These are phyloP conservation scores for Rhinocladiella mackenziei DNA, from an alignment of 2,329 filamentous ascomycete species.

Conservation along the genomic window DNA sequence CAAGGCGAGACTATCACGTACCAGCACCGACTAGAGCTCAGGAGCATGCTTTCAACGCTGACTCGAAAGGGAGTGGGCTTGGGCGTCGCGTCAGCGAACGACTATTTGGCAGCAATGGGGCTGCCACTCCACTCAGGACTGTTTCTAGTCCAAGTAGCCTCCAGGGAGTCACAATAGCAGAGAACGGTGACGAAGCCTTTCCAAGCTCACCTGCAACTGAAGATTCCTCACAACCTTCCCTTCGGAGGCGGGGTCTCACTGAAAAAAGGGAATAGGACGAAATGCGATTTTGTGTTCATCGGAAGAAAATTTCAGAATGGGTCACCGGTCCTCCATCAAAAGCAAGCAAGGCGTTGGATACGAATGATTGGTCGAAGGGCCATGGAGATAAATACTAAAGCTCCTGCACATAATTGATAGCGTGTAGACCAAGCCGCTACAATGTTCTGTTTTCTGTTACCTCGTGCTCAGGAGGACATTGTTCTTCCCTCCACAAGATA, in stretches of 20 bases:
- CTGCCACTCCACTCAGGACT: slow-evolving; percentile 11
- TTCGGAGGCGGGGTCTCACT: slow-evolving; percentile 8
- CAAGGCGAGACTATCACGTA: slow-evolving; percentile 52
- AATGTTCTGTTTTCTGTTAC: too few species aligned
- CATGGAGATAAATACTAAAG: too few species aligned
- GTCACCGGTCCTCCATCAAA: too few species aligned
- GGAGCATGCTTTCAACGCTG: slow-evolving; percentile 23
- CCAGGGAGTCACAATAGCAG: slow-evolving; percentile 6
- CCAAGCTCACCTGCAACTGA: slow-evolving; percentile 1
- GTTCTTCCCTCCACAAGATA: too few species aligned
- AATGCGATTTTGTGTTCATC: too few species aligned
- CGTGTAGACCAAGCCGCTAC: too few species aligned
- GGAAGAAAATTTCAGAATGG: too few species aligned
- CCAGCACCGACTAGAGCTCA: slow-evolving; percentile 7
- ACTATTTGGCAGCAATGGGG: slow-evolving; percentile 23
- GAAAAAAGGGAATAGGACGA: slow-evolving; percentile 1
- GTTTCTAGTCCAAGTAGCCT: slow-evolving; percentile 11
- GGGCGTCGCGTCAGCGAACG: slow-evolving; percentile 27
- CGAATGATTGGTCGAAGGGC: too few species aligned
- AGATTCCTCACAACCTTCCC: not conserved
- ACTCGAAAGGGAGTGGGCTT: slow-evolving; percentile 23
- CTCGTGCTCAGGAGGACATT: too few species aligned
- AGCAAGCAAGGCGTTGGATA: too few species aligned
- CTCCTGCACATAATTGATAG: too few species aligned
- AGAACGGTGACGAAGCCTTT: slow-evolving; percentile 7